These are phyloP conservation scores for Ehretia macrophylla DNA, from an alignment of 257 asterid species.

Conservation along the genomic window DNA sequence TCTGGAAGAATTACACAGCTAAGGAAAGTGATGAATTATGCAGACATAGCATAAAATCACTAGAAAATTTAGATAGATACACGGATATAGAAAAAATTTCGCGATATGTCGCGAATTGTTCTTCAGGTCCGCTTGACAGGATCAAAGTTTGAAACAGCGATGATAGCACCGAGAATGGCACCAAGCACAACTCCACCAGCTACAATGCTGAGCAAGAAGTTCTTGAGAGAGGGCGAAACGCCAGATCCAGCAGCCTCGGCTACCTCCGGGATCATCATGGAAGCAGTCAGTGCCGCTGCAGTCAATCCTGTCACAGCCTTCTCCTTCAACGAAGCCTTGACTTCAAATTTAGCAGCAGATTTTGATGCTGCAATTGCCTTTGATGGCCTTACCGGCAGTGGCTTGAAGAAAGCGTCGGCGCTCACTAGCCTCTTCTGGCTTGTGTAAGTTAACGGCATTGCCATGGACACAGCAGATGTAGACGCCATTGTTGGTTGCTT, in stretches of 20 bases:
- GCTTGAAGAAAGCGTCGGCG: constrained; percentile 49
- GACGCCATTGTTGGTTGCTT: constrained; percentile 52
- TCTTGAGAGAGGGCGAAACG: constrained; percentile 72
- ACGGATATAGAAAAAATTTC: constrained; percentile 20
- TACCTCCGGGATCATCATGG: constrained; percentile 59
- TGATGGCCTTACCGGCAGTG: constrained; percentile 44
- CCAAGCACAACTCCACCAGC: constrained; percentile 76
- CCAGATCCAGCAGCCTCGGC: constrained; percentile 69
- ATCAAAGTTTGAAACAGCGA: constrained; percentile 79
- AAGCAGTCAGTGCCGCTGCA: constrained; percentile 75
- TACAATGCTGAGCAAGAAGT: constrained; percentile 74
- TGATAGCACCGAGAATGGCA: constrained; percentile 56
- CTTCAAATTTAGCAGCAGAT: constrained; percentile 41
- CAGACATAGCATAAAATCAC: constrained; percentile 16
- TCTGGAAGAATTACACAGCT: constrained; percentile 4
- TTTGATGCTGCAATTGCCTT: constrained; percentile 27
- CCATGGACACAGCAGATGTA: constrained; percentile 64
- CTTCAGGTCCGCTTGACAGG: constrained; percentile 76
- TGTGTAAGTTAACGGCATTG: constrained; percentile 48
- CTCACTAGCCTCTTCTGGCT: constrained; percentile 37
- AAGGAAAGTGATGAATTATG: constrained; percentile 8
- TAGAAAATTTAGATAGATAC: constrained; percentile 26
- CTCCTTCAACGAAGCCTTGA: constrained; percentile 69
- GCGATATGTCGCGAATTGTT: constrained; percentile 9
- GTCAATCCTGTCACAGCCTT: constrained; percentile 70